Evolutionary conservation across 805 yeast species (phyloP), one percentile per base, ranked within the genome.

Genomic region (Metschnikowia baotianmanensis): DNA sequence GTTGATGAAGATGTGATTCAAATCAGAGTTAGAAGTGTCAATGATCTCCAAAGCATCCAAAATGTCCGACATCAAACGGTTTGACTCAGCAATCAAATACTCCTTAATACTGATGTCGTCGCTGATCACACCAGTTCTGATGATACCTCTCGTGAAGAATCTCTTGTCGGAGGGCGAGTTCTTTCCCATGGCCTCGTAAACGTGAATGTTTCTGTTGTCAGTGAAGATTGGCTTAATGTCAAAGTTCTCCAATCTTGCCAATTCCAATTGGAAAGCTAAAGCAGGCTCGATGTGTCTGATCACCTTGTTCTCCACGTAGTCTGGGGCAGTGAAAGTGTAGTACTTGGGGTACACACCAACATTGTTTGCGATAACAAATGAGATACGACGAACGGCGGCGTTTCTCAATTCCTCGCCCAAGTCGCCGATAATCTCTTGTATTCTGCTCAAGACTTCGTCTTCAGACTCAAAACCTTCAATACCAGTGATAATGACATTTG

Each of bases 211-310:
- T 71, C 98, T 83, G 76, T 93, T 93, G 65, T 90, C 97, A 44
- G 96, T 86, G 72, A 86, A 86, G 40, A 91, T 86, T 38, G 96
- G 98, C 63, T 84, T 88, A 68, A 91, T 87, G 70, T 87, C 82
- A 71, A 93, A 93, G 72, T 93, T 95, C 32, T 95, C 87, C 67
- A 93, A 76, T 70, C 98, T 82, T 57, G 87, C 91, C 49, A 93
- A 76, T 69, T 93, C 99, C 53, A 93, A 77, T 72, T 93, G 99
- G 85, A 82, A 93, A 38, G 99, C 98, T 57, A 91, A 75, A 30
- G 98, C 96, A 18, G 99, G 99, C 67, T 93, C 98, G 54, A 93
- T 89, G 63, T 93, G 97, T 72, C 99, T 89, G 62, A 93, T 86
- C 16, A 90, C 90, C 67, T 83, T 80, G 70, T 93, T 96, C 70